Base-by-base conservation (phyloP, 257 asterid genomes). In the Thymus quinquecostatus region DNA sequence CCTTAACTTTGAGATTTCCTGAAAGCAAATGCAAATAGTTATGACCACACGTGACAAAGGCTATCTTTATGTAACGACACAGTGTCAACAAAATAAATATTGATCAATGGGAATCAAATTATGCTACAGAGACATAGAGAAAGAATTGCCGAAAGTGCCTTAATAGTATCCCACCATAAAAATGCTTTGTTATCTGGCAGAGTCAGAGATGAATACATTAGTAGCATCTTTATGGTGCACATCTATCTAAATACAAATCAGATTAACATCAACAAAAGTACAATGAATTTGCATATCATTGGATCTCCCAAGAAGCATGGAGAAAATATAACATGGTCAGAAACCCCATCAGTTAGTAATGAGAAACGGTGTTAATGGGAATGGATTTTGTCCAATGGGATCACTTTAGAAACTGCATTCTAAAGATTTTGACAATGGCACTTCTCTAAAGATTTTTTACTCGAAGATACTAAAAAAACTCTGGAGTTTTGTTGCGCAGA, bases 1-100 rank as follows among this genome's bases (percentile, higher is more conserved):
- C 81, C 97, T 86, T 75, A 91, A 81, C 80, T 79, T 87, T 68
- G 94, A 87, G 68, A 91, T 85, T 81, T 89, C 97, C 98, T 92
- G 92, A 78, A 86, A 65, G 30, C 7, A 70, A 61, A 68, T 49
- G 36, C 10, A 50, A 38, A 70, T 57, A 56, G 59, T 32, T 43
- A 55, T 21, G 11, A 9, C 14, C 62, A 41, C 38, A 51, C 21
- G 67, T 27, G 33, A 64, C 49, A 21, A 21, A 21, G 21, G 21
- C 21, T 21, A 21, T 21, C 21, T 21, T 21, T 21, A 21, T 21
- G 21, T 21, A 21, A 21, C 21, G 21, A 21, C 21, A 21, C 49
- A 14, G 12, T 53, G 33, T 53, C 4, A 53, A 21, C 7, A 14
- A 53, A 14, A 7, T 53, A 53, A 50, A 50, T 27, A 30, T 21